Evolutionary conservation across 768 basidiomycete species (phyloP).

Genomic region (Russula compacta): DNA sequence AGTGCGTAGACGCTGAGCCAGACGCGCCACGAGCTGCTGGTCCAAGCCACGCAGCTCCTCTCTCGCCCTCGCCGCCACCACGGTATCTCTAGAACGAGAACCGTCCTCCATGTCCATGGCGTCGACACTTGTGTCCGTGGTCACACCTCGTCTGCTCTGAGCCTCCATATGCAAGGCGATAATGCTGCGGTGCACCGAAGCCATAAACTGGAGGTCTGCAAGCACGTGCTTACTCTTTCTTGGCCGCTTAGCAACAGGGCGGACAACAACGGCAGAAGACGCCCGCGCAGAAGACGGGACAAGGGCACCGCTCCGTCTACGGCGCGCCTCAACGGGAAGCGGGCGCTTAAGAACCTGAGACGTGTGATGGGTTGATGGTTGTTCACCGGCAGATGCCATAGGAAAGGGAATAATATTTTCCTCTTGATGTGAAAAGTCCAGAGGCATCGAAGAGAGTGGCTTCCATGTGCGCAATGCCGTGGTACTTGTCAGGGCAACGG

Average conservation of each 20-base stretch:
- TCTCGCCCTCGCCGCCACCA: not conserved
- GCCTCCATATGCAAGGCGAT: constrained; percentile 4
- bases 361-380: not conserved
- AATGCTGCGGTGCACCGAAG: constrained; percentile 18
- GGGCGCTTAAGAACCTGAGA: constrained; percentile 11
- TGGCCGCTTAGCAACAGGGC: constrained; percentile 16
- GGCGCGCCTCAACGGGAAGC: constrained; percentile 8
- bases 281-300: constrained; percentile 7
- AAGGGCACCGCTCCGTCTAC: constrained; percentile 11
- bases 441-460: not conserved
- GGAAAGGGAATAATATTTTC: constrained; percentile 9
- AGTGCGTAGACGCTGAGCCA: constrained; percentile 3
- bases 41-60: constrained; percentile 11
- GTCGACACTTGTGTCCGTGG: not conserved
- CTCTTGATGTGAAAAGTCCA: not conserved
- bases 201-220: constrained; percentile 18
- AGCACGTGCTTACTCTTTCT: constrained; percentile 19
- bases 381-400: not conserved
- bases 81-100: not conserved
- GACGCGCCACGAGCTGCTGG: constrained; percentile 9
- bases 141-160: not conserved
- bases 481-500: constrained; percentile 16
- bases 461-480: constrained; percentile 11
- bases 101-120: constrained; percentile 4
- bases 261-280: not conserved